Conservation (phyloP, 2,329 filamentous ascomycete species). For the Verticillium klebahnii region DNA sequence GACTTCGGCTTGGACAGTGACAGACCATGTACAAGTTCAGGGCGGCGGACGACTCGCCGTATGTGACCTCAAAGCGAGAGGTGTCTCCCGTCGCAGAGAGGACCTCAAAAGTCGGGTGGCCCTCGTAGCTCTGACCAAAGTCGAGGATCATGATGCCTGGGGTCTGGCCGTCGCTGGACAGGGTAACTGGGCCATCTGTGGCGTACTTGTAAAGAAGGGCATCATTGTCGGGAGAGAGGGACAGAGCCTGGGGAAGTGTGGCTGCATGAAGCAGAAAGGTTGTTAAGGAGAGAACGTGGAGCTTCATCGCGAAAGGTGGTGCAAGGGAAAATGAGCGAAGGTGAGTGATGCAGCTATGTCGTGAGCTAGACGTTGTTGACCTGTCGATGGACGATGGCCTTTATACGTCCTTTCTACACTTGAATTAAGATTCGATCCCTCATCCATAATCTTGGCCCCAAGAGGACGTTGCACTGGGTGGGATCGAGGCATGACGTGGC, state of each 20-base stretch:
- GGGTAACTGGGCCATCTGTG: neutral
- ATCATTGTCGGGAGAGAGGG: neutral
- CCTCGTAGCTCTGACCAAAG: constrained; percentile 4
- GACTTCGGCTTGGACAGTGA: neutral
- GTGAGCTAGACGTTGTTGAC: neutral
- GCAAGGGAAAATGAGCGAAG: neutral
- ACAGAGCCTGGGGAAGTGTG: neutral
- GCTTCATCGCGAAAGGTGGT: neutral
- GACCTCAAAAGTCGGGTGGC: constrained; percentile 4
- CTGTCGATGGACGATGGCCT: neutral
- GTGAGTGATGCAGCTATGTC: neutral
- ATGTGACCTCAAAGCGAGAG: constrained; percentile 3
- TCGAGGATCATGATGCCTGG: constrained; percentile 5
- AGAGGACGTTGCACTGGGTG: too few relatives aligned
- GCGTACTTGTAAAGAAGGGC: neutral
- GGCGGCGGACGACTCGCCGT: neutral
- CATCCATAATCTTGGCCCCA: too few relatives aligned
- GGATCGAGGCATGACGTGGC: too few relatives aligned
- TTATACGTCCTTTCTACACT: too few relatives aligned
- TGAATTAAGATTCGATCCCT: too few relatives aligned
- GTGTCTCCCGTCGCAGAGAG: constrained; percentile 5
- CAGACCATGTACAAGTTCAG: neutral
- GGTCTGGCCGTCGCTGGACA: constrained; percentile 1
- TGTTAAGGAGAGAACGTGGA: neutral
- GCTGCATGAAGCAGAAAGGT: neutral